Evolutionary conservation across 2,329 filamentous ascomycete species (phyloP), one percentile per base, ranked within the genome.

Genomic region (Pseudogymnoascus sp.): DNA sequence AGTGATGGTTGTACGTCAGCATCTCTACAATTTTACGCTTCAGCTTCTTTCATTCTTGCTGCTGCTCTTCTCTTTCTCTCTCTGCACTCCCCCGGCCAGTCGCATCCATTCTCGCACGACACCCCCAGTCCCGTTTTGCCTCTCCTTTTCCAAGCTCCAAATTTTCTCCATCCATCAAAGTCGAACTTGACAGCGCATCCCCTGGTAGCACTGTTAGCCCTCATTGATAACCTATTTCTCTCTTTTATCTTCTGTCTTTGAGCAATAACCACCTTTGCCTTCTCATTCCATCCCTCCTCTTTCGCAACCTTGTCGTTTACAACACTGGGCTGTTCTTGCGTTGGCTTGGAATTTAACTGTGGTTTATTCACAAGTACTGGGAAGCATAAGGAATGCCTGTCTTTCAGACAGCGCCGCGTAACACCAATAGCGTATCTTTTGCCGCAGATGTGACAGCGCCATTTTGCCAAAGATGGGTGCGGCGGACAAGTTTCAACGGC

Each of bases 21-120:
- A 51, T 51, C 6, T 31, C 8, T 3, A 12, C 27, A 17, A 51
- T 31, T 33, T 17, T 31, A 0, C n/a, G 44, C 9, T 33, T 31
- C 27, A 51, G 9, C 4, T 51, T 27, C n/a, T 51, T 17, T 21
- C 21, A 21, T 21, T 21, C 21, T 21, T 21, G 21, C 21, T 33
- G n/a, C 44, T n/a, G 27, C n/a, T 5, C 1, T 33, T 33, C 27
- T 51, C n/a, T 31, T n/a, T 12, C 27, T 51, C 8, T 51, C 44
- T 6, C 44, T 51, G 27, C 44, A 51, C 44, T 51, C 44, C n/a
- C 44, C 44, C 27, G 44, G 44, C 44, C n/a, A 51, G 44, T 51
- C 13, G 27, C 27, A 51, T 15, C 44, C 44, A 2, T 51, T 17
- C 44, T 33, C 44, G 31, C 44, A 31, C 17, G 27, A 2, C 27